Percentiles rank a stretch among this genome's conserved stretches.
Evolutionary conservation across 1,284 basidiomycete species (phyloP).

Genomic region (Xerocomus minutiporus): DNA sequence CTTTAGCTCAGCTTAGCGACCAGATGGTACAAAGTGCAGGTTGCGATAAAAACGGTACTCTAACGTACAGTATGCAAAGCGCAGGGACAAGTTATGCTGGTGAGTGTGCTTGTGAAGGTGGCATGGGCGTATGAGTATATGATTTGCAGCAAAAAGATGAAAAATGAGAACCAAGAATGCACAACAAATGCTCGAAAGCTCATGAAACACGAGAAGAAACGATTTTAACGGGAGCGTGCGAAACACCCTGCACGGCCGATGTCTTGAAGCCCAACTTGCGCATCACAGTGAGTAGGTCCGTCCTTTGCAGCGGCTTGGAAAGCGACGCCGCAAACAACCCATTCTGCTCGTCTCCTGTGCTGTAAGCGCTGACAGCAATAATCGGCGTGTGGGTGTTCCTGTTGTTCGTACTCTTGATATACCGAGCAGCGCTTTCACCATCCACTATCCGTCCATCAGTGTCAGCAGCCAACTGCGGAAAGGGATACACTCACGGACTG

Average conservation of each 20-base stretch:
- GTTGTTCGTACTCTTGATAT: conserved; percentile 93
- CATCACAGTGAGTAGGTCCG: conserved; percentile 75
- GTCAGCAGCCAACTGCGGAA: not conserved
- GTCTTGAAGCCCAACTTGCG: conserved; percentile 86
- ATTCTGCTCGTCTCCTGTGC: conserved; percentile 65
- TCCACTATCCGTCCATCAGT: conserved; percentile 52
- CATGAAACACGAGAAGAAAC: conserved; percentile 39
- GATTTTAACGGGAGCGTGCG: conserved; percentile 44
- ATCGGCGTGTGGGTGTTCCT: conserved; percentile 88
- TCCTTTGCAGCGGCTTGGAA: conserved; percentile 84
- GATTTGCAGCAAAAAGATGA: conserved; percentile 32
- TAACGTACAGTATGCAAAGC: conserved; percentile 43
- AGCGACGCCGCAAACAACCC: conserved; percentile 84
- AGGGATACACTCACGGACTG: conserved; percentile 60
- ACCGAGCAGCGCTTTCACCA: conserved; percentile 87
- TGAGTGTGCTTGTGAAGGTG: conserved; percentile 30
- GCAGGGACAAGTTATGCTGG: conserved; percentile 32
- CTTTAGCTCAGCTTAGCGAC: not conserved
- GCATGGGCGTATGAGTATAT: conserved; percentile 32
- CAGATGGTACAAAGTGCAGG: conserved; percentile 1
- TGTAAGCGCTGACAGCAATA: conserved; percentile 85
- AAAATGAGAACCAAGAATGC: conserved; percentile 29
- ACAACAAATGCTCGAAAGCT: conserved; percentile 21
- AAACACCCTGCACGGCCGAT: conserved; percentile 60
- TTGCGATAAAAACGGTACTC: conserved; percentile 21